These are phyloP conservation scores for Ilex aquifolium DNA, from an alignment of 257 asterid species.

Conservation along the genomic window DNA sequence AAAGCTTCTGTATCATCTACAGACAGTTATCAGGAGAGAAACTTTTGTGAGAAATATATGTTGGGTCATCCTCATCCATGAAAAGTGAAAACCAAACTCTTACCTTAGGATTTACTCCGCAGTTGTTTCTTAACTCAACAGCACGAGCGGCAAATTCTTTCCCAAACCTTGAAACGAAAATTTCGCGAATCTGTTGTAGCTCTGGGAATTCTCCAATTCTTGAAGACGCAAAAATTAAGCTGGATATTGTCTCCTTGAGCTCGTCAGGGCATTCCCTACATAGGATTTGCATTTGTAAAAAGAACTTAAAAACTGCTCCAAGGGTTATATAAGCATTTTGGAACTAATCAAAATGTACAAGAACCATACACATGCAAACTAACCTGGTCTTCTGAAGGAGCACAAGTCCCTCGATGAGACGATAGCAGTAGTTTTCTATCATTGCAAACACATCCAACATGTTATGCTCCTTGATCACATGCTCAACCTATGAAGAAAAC, in stretches of 20 bases:
- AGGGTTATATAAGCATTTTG: neutral
- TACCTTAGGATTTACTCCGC: conserved; percentile 35
- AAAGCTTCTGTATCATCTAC: neutral
- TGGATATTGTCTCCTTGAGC: conserved; percentile 32
- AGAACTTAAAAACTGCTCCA: neutral
- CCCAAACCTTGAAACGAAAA: conserved; percentile 31
- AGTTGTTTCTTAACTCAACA: conserved; percentile 24
- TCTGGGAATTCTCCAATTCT: conserved; percentile 46
- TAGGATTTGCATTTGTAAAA: neutral
- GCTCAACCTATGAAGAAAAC: conserved; percentile 21
- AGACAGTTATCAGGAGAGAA: too few relatives aligned
- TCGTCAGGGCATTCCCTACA: conserved; percentile 41
- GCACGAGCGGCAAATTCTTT: conserved; percentile 28
- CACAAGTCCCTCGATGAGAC: conserved; percentile 20
- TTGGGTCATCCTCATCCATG: neutral
- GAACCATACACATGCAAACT: neutral
- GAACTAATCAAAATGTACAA: too few relatives aligned
- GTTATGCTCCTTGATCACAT: conserved; percentile 27
- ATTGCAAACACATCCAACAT: conserved; percentile 22
- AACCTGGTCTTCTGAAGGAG: conserved; percentile 24
- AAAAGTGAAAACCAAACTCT: neutral
- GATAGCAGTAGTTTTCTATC: conserved; percentile 27
- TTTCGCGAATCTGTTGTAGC: conserved; percentile 34
- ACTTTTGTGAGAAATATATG: neutral
- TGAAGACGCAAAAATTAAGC: conserved; percentile 45